A percentile compares a stretch with the other conserved stretches of the same genome.
phyloP scores from a whole-genome alignment of 768 basidiomycete species.

The Gelatoporia subvermispora region DNA sequence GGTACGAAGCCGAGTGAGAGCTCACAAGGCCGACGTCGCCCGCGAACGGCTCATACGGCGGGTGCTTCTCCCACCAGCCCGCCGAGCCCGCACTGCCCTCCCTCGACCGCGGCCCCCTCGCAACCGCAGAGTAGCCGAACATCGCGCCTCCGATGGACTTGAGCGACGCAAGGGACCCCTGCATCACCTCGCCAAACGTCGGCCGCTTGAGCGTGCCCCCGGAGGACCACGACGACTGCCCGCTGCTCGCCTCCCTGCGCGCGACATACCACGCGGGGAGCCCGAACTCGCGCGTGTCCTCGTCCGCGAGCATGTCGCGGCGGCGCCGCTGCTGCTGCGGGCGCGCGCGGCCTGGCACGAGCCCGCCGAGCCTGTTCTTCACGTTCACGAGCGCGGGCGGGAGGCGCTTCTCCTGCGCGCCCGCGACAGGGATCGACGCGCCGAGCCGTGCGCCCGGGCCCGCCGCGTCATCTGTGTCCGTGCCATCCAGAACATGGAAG shows the following conservation, averaged over 20 bases:
- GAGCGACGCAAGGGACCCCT: constrained; percentile 22
- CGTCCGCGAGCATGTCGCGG: constrained; percentile 75
- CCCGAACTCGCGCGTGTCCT: constrained; percentile 55
- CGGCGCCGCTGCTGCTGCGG: constrained; percentile 27
- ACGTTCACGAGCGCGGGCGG: constrained; percentile 16
- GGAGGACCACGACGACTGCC: constrained; percentile 15
- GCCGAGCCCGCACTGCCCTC: constrained; percentile 36
- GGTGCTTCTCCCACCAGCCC: constrained; percentile 36
- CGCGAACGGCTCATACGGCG: constrained; percentile 39
- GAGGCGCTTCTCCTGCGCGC: constrained; percentile 17
- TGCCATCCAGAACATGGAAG: constrained; percentile 27
- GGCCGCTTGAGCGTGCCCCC: constrained; percentile 10
- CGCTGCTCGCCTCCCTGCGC: constrained; percentile 21
- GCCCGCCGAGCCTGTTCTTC: constrained; percentile 26
- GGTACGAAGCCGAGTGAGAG: constrained; percentile 4
- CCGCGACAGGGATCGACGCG: constrained; percentile 21
- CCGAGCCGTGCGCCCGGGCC: constrained; percentile 14
- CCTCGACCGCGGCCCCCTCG: constrained; percentile 13
- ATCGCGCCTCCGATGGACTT: constrained; percentile 23
- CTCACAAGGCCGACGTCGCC: constrained; percentile 36
- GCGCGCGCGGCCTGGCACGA: constrained; percentile 25
- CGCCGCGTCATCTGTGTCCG: constrained; percentile 30
- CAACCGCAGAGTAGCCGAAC: constrained; percentile 22
- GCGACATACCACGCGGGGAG: constrained; percentile 17
- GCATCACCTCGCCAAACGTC: constrained; percentile 20